These are phyloP conservation scores for Pholiota microspora DNA, from an alignment of 768 basidiomycete genomes.

Conservation along the genomic window DNA sequence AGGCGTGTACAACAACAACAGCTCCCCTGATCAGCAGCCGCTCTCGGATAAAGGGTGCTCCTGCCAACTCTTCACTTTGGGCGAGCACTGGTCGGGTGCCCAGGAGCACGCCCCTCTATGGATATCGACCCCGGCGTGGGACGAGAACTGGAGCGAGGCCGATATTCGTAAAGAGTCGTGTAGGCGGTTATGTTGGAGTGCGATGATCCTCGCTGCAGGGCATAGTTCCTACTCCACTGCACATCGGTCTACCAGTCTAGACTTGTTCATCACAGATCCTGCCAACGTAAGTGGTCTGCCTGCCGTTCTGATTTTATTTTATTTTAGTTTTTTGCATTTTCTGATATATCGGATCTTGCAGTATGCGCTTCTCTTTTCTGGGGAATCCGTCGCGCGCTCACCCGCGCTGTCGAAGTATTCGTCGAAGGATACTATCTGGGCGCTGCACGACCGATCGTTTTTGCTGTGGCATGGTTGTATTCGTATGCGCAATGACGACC, in stretches of 20 bases:
- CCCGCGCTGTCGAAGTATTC: constrained; percentile 28
- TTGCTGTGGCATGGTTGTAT: constrained; percentile 74
- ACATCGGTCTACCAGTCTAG: constrained; percentile 32
- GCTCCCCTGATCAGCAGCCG: constrained; percentile 5
- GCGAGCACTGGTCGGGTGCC: constrained; percentile 46
- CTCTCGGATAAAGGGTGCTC: constrained; percentile 32
- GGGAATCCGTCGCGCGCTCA: constrained; percentile 52
- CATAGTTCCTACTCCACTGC: constrained; percentile 61
- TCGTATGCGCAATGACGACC: constrained; percentile 47
- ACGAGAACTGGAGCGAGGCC: constrained; percentile 49
- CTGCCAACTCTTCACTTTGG: constrained; percentile 51
- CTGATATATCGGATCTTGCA: constrained; percentile 23
- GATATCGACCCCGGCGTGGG: constrained; percentile 66
- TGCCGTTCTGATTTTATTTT: background rate
- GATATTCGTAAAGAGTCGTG: constrained; percentile 73
- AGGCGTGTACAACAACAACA: background rate
- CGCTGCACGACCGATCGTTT: constrained; percentile 66
- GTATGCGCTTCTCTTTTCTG: constrained; percentile 75
- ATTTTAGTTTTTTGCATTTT: background rate
- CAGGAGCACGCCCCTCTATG: constrained; percentile 59
- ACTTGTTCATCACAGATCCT: constrained; percentile 61
- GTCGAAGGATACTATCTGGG: constrained; percentile 71
- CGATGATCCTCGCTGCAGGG: constrained; percentile 60
- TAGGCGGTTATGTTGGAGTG: constrained; percentile 73
- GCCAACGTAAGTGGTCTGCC: constrained; percentile 51